Evolutionary conservation across 306 rosid genomes (phyloP).

Genomic region (Vigna trinervia): DNA sequence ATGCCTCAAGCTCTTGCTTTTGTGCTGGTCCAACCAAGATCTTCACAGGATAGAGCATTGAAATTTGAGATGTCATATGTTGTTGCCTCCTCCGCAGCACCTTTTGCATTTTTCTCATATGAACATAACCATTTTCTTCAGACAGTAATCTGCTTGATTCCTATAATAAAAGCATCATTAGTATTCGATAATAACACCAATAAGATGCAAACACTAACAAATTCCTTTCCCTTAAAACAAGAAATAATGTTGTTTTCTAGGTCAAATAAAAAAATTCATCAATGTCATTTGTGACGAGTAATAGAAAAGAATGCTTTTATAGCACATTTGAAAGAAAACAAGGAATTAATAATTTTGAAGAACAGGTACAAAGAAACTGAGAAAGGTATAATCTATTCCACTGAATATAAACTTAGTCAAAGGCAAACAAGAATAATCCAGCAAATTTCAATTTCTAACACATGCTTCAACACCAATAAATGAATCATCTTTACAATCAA

Average conservation of each 20-base stretch:
- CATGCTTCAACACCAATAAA: constrained; percentile 33
- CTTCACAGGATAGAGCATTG: constrained; percentile 87
- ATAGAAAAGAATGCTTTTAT: constrained; percentile 19
- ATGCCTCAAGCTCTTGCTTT: constrained; percentile 95
- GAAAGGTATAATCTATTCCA: constrained; percentile 10
- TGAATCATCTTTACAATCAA: neutral
- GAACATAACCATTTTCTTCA: constrained; percentile 75
- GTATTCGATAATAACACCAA: constrained; percentile 42
- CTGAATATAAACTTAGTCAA: constrained; percentile 9
- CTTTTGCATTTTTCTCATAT: constrained; percentile 64
- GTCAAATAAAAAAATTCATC: constrained; percentile 2
- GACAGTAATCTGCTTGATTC: constrained; percentile 62
- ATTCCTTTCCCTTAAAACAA: neutral
- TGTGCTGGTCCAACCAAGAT: constrained; percentile 74
- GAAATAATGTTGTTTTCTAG: constrained; percentile 2
- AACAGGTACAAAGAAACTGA: constrained; percentile 11
- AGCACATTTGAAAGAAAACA: constrained; percentile 25
- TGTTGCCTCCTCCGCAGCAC: constrained; percentile 81
- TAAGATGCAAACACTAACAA: constrained; percentile 9
- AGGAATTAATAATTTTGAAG: constrained; percentile 17
- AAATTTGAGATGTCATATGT: constrained; percentile 80
- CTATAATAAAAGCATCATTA: constrained; percentile 55
- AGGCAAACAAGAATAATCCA: constrained; percentile 18
- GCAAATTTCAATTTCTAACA: constrained; percentile 10
- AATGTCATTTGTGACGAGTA: constrained; percentile 17